Conservation (phyloP, 108 stramenopile species). For the Skeletonema menzelii region DNA sequence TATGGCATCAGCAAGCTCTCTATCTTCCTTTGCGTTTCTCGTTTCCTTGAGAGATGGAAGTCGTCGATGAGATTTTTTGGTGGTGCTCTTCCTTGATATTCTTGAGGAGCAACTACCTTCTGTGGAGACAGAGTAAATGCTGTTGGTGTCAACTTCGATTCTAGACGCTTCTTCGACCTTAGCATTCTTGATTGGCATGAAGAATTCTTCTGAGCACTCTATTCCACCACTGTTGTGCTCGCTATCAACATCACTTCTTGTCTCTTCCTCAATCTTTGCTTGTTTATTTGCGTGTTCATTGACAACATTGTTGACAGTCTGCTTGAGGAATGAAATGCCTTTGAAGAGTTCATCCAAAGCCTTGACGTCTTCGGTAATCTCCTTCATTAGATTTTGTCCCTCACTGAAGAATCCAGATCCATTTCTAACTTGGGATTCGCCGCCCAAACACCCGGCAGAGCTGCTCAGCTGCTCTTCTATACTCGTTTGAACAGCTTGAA, state of each 20-base stretch:
- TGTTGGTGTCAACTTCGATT: slow-evolving; percentile 10
- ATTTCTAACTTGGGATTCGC: slow-evolving; percentile 26
- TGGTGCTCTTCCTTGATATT: slow-evolving; percentile 4
- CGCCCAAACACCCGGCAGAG: slow-evolving; percentile 25
- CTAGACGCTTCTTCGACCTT: background rate
- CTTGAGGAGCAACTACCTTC: background rate
- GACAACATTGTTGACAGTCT: slow-evolving; percentile 1
- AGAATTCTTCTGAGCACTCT: background rate
- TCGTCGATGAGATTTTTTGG: slow-evolving; percentile 51
- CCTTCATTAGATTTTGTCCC: slow-evolving; percentile 61
- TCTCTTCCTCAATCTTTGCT: slow-evolving; percentile 3
- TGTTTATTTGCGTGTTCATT: background rate
- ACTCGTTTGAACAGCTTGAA: slow-evolving; percentile 47
- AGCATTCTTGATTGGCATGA: background rate
- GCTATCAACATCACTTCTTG: slow-evolving; percentile 13
- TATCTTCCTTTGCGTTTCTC: slow-evolving; percentile 22
- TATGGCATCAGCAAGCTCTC: slow-evolving; percentile 63
- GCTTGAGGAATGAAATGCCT: slow-evolving; percentile 74
- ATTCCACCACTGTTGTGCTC: background rate
- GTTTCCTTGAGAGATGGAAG: slow-evolving; percentile 36
- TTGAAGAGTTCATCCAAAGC: slow-evolving; percentile 82
- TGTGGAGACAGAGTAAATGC: background rate
- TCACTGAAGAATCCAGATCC: slow-evolving; percentile 31
- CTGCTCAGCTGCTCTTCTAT: slow-evolving; percentile 36
- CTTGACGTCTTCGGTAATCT: slow-evolving; percentile 81